A percentile compares a stretch with the other conserved stretches of the same genome.
Evolutionary conservation across 352 stramenopile genomes (phyloP).

Genomic region (Pythium myriotylum): DNA sequence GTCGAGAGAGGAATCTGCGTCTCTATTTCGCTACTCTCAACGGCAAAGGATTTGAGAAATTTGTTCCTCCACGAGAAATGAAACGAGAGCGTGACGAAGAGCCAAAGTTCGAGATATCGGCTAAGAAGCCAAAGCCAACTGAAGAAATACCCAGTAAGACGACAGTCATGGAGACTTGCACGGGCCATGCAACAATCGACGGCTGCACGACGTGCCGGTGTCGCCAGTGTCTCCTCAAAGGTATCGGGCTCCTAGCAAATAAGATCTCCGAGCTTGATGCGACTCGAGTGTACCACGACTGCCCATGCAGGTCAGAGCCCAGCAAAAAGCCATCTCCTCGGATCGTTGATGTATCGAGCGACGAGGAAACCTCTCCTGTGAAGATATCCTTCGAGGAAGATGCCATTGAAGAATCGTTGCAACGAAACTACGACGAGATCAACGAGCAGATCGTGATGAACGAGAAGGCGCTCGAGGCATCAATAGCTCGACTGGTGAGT

Average conservation of each 20-base stretch:
- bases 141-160: too few relatives aligned
- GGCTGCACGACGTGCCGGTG: background rate
- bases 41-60: background rate
- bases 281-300: too few relatives aligned
- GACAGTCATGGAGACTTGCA: background rate
- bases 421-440: conserved; percentile 10
- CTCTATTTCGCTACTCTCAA: background rate
- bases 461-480: conserved; percentile 40
- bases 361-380: background rate
- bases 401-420: conserved; percentile 10
- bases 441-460: conserved; percentile 29
- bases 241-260: background rate
- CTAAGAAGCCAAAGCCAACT: background rate
- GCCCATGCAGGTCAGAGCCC: too few relatives aligned
- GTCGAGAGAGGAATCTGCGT: conserved; percentile 9
- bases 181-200: background rate
- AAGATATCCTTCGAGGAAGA: background rate
- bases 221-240: background rate
- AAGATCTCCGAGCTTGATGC: background rate
- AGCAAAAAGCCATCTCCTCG: background rate
- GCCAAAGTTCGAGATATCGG: background rate
- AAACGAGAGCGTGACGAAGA: background rate
- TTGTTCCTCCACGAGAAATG: background rate
- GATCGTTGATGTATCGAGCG: background rate
- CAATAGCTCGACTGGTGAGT: conserved; percentile 25